Conservation (phyloP, 805 yeast species). For the Millerozyma miso region DNA sequence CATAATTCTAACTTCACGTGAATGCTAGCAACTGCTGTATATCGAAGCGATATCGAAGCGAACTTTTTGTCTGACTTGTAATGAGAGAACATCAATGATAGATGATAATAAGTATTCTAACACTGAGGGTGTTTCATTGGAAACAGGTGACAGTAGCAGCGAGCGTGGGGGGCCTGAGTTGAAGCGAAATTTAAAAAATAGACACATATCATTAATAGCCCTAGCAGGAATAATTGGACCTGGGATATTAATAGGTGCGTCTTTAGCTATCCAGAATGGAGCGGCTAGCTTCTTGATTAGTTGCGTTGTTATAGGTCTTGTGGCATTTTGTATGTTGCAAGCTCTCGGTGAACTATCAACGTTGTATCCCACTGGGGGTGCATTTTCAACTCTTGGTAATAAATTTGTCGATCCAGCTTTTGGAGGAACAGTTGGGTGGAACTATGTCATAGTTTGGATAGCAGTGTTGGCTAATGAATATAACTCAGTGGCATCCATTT, state of each 20-base stretch:
- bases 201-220: constrained; percentile 49
- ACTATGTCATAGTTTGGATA: constrained; percentile 52
- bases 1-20: not conserved
- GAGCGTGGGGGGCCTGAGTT: constrained; percentile 16
- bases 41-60: too few species aligned
- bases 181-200: constrained; percentile 45
- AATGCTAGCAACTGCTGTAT: too few species aligned
- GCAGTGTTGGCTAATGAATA: constrained; percentile 54
- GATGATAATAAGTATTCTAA: not conserved
- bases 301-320: constrained; percentile 41
- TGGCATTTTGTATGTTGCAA: constrained; percentile 53
- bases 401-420: constrained; percentile 50
- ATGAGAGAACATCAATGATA: not conserved
- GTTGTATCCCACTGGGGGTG: constrained; percentile 46
- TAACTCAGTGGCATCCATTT: constrained; percentile 47
- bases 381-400: constrained; percentile 48
- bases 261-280: constrained; percentile 44
- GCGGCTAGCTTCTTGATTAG: constrained; percentile 53
- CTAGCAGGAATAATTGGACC: constrained; percentile 61
- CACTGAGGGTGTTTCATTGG: not conserved
- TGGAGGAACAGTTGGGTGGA: constrained; percentile 54
- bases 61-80: too few species aligned
- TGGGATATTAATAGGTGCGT: constrained; percentile 52
- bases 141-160: not conserved
- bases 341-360: constrained; percentile 56